Percentiles rank a stretch among this genome's conserved stretches.
These are phyloP conservation scores for Collybiopsis confluens DNA, from an alignment of 768 basidiomycete genomes.

Conservation along the genomic window DNA sequence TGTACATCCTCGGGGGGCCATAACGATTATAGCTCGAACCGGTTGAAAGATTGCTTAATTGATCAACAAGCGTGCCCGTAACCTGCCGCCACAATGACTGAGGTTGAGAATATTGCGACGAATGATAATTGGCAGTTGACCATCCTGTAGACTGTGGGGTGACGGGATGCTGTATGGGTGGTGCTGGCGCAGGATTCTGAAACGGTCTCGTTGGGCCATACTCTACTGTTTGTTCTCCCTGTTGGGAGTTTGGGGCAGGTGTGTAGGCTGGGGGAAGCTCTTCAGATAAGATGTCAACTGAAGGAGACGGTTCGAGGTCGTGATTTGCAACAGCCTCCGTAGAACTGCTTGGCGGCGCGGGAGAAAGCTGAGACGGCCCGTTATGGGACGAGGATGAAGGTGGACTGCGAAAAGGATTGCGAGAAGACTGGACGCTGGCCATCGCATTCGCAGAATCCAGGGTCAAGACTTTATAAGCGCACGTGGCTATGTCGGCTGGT, in stretches of 20 bases:
- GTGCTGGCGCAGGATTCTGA: conserved; percentile 29
- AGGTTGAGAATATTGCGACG: conserved; percentile 9
- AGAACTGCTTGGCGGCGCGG: too few relatives aligned
- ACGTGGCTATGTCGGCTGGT: too few relatives aligned
- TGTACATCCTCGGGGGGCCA: not conserved
- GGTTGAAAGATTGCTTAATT: conserved; percentile 17
- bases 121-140: not conserved
- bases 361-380: too few relatives aligned
- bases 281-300: not conserved
- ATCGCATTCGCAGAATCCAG: too few relatives aligned
- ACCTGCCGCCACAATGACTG: conserved; percentile 14
- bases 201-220: conserved; percentile 63
- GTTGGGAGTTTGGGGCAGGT: conserved; percentile 40
- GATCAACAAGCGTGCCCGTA: conserved; percentile 11
- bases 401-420: too few relatives aligned
- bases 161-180: conserved; percentile 8
- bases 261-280: conserved; percentile 66
- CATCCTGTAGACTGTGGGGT: conserved; percentile 3
- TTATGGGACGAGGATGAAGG: too few relatives aligned
- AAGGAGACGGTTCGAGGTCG: not conserved
- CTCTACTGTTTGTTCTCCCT: conserved; percentile 62
- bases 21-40: not conserved
- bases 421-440: too few relatives aligned
- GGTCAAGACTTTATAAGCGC: too few relatives aligned
- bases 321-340: too few relatives aligned